phyloP scores from a whole-genome alignment of 306 rosid species.

The Citrullus colocynthis region DNA sequence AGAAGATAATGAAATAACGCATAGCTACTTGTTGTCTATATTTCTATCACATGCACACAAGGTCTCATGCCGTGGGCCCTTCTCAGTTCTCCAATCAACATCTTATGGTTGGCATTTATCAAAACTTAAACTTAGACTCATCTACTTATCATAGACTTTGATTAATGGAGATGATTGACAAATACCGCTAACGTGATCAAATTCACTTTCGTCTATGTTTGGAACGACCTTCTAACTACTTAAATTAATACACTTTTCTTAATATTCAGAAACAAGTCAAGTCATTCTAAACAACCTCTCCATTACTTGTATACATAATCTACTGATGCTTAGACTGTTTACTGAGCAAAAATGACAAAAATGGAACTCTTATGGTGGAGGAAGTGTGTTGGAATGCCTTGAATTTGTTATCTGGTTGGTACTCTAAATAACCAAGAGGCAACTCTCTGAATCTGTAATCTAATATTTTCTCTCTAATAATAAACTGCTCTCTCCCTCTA shows the following conservation, averaged over 20 bases:
- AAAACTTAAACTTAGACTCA: not conserved
- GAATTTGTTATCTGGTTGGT: too few relatives aligned
- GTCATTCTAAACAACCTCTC: too few relatives aligned
- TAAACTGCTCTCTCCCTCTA: too few relatives aligned
- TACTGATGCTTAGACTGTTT: not conserved
- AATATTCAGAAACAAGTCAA: too few relatives aligned
- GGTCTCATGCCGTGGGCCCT: not conserved
- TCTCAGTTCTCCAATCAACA: not conserved
- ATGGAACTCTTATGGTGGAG: too few relatives aligned
- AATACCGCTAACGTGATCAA: not conserved
- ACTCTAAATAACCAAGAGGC: too few relatives aligned
- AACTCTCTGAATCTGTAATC: too few relatives aligned
- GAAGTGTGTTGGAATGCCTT: too few relatives aligned
- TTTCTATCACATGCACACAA: not conserved
- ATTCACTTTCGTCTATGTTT: not conserved
- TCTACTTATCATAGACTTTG: not conserved
- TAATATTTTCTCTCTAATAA: too few relatives aligned
- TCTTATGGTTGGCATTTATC: not conserved
- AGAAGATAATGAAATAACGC: not conserved
- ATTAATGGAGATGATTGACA: not conserved
- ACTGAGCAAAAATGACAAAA: not conserved
- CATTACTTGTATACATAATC: not conserved
- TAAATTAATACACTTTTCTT: too few relatives aligned
- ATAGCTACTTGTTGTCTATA: not conserved
- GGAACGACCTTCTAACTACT: not conserved